Evolutionary conservation across 2,329 filamentous ascomycete genomes (phyloP).

Genomic region (Seiridium unicorne): DNA sequence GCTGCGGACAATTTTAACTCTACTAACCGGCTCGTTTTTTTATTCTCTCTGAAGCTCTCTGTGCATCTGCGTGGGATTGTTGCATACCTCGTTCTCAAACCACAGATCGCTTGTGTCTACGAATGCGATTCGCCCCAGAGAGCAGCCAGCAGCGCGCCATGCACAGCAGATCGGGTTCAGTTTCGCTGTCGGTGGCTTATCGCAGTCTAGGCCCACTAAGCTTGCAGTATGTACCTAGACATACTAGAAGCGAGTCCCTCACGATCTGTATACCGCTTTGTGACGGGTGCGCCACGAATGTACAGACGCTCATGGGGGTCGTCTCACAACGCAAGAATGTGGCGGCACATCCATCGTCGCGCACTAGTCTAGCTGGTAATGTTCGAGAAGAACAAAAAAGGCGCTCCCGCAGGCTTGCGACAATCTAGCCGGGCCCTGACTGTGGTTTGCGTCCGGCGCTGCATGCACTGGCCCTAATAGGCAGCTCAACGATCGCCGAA

Average conservation of each 20-base stretch:
- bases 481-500: background rate
- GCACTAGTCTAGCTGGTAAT: too few species aligned
- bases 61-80: background rate
- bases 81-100: background rate
- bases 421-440: background rate
- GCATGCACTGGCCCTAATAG: conserved; percentile 2
- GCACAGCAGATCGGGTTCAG: background rate
- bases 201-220: background rate
- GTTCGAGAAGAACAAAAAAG: too few species aligned
- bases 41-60: background rate
- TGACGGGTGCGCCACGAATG: too few species aligned
- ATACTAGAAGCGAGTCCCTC: too few species aligned
- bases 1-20: conserved; percentile 1
- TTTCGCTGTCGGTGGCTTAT: background rate
- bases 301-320: too few species aligned
- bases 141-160: background rate
- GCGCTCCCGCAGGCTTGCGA: background rate
- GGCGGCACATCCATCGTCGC: too few species aligned
- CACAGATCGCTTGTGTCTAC: background rate
- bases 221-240: too few species aligned
- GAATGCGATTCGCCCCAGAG: background rate
- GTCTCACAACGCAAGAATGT: too few species aligned
- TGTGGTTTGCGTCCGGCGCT: background rate
- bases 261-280: too few species aligned
- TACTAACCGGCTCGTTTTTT: conserved; percentile 5